Base-by-base conservation (phyloP, 352 stramenopile genomes). In the Pythium dissotocum region DNA sequence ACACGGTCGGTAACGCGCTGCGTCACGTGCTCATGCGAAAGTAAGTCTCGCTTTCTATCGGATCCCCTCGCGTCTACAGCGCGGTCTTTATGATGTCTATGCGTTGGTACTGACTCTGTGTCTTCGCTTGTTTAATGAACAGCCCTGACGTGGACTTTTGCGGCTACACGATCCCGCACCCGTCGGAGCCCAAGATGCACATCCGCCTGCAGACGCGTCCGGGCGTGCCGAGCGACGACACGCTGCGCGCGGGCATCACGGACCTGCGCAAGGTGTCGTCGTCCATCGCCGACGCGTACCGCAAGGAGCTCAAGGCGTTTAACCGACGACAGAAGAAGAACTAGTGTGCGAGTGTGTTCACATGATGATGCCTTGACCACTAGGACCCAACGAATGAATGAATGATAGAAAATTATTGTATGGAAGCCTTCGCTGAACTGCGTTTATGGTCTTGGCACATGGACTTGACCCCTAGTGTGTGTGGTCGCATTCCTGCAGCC, bases 141-240 rank as follows among this genome's bases (percentile, higher is more conserved):
- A 97, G 94, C 67, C 84, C 87, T 4, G 83, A 97, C 38, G 91
- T 98, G 12, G 87, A 96, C 51, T 98, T 98, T 71, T 95, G 90
- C 21, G 95, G 95, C 63, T 98, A 98, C 79, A 98, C 91, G 38
- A 97, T 98, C 44, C 95, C 95, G 40, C 95, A 98, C 81, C 95
- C 95, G 24, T 97, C 90, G 7, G 95, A 98, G 71, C 93, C 93
- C 26, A 94, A 98, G 63, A 96, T 98, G 75, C 94, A 98, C 75
- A 73, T 98, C 30, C 85, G 95, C 38, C 83, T 98, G 18, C 95
- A 98, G 77, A 96, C 87, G 9, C 81, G 79, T 48, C 72, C 84
- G 74, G 82, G 85, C 89, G 76, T 83, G 62, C 79, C 83, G 48
- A 80, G 76, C 62, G 81, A 95, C 61, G 83, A 93, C 28, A 70